Evolutionary conservation across 139 green algal species (phyloP).

Genomic region (Diplosphaera chodatii): DNA sequence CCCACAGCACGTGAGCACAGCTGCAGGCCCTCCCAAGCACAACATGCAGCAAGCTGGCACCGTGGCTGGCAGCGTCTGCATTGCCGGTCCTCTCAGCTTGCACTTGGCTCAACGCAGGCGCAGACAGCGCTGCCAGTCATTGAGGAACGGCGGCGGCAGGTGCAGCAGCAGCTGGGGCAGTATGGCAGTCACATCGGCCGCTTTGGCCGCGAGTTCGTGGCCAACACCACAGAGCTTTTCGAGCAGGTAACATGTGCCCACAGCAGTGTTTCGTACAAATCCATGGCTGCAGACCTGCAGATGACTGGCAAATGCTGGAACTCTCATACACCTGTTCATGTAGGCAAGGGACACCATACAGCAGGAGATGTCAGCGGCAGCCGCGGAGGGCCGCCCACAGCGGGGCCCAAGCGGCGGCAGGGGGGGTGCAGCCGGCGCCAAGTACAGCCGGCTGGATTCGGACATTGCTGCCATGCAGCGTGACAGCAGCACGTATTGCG

Average conservation of each 20-base stretch:
- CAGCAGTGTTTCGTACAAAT: too few relatives aligned
- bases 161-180: constrained; percentile 15
- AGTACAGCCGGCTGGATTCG: constrained; percentile 67
- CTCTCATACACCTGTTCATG: too few relatives aligned
- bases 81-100: too few relatives aligned
- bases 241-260: constrained; percentile 42
- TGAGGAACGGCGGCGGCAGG: neutral
- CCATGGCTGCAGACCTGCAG: too few relatives aligned
- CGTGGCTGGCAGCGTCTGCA: too few relatives aligned
- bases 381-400: neutral
- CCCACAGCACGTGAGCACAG: neutral
- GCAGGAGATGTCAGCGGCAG: constrained; percentile 32
- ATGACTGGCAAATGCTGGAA: too few relatives aligned
- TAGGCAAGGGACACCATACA: constrained; percentile 8
- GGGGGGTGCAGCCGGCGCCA: constrained; percentile 5
- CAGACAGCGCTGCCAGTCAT: neutral
- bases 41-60: too few relatives aligned
- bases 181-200: constrained; percentile 13
- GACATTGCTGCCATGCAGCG: constrained; percentile 80
- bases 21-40: too few relatives aligned
- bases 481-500: constrained; percentile 87
- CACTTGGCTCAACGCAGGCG: neutral
- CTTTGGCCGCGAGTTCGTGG: constrained; percentile 24
- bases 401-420: neutral
- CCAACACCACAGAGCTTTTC: constrained; percentile 61